phyloP scores from a whole-genome alignment of 228 moss, liverwort and hornwort species.

The Sphagnum magellanicum region DNA sequence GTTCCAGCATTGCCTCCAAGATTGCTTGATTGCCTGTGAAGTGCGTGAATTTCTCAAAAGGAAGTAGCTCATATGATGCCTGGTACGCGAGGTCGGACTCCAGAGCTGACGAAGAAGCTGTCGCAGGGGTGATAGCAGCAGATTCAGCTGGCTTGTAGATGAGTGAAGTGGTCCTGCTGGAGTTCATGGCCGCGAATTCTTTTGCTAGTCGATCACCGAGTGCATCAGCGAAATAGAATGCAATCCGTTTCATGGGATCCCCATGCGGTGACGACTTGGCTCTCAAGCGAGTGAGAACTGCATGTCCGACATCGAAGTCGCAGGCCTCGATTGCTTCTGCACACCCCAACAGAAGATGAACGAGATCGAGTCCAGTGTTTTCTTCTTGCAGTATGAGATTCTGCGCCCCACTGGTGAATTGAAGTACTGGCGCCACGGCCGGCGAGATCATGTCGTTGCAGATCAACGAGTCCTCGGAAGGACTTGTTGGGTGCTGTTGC shows the following conservation, averaged over 20 bases:
- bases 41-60: slow-evolving; percentile 84
- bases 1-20: slow-evolving; percentile 59
- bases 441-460: too few relatives aligned
- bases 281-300: slow-evolving; percentile 59
- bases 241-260: slow-evolving; percentile 85
- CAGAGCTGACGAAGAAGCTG: slow-evolving; percentile 52
- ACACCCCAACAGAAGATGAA: slow-evolving; percentile 63
- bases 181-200: slow-evolving; percentile 32
- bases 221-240: slow-evolving; percentile 71
- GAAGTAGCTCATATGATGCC: slow-evolving; percentile 76
- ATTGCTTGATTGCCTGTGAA: slow-evolving; percentile 95
- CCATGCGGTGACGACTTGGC: slow-evolving; percentile 72
- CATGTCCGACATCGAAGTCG: slow-evolving; percentile 39
- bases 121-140: slow-evolving; percentile 30
- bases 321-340: slow-evolving; percentile 64
- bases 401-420: too few relatives aligned
- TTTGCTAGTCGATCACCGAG: slow-evolving; percentile 37
- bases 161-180: slow-evolving; percentile 5
- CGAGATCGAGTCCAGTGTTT: slow-evolving; percentile 63
- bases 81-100: slow-evolving; percentile 74
- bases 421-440: too few relatives aligned
- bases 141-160: slow-evolving; percentile 13
- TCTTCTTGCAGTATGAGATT: slow-evolving; percentile 2
- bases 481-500: too few relatives aligned
- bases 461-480: too few relatives aligned